Evolutionary conservation across 2,329 filamentous ascomycete genomes (phyloP).

Genomic region (Exophiala mesophila): DNA sequence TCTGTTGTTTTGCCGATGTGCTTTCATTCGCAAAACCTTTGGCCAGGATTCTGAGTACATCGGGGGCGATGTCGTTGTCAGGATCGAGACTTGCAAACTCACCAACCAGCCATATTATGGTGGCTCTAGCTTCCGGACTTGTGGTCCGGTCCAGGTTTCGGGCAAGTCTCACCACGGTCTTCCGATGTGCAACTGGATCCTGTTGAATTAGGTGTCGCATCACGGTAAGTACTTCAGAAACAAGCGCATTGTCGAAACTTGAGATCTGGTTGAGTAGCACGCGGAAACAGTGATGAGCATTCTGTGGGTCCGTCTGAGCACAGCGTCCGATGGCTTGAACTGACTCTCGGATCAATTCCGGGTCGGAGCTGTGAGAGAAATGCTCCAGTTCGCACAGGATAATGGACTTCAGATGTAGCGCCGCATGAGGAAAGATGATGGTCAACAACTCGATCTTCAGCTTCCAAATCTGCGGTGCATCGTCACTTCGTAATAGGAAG

Average conservation of each 20-base stretch:
- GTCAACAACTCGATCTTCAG: constrained; percentile 89
- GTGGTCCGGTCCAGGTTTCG: constrained; percentile 86
- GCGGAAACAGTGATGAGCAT: constrained; percentile 69
- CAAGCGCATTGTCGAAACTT: constrained; percentile 74
- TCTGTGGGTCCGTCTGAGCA: constrained; percentile 63
- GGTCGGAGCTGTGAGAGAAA: constrained; percentile 72
- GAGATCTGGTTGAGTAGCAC: constrained; percentile 83
- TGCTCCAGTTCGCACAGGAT: constrained; percentile 91
- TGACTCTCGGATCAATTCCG: constrained; percentile 76
- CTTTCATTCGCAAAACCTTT: constrained; percentile 80
- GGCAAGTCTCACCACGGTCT: constrained; percentile 81
- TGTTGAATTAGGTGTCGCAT: constrained; percentile 94
- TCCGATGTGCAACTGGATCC: constrained; percentile 71
- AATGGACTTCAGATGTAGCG: constrained; percentile 70
- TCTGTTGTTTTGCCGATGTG: constrained; percentile 83
- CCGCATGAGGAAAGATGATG: constrained; percentile 80
- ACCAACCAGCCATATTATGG: constrained; percentile 95
- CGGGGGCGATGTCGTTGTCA: constrained; percentile 84
- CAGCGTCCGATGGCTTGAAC: constrained; percentile 91
- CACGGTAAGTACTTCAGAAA: constrained; percentile 89
- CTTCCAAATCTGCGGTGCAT: constrained; percentile 77
- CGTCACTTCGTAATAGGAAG: constrained; percentile 77
- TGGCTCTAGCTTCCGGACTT: constrained; percentile 82
- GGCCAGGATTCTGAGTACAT: constrained; percentile 81
- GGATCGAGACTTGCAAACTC: constrained; percentile 79